phyloP scores from a whole-genome alignment of 441 rosid genomes.

The Kokia cookei region DNA sequence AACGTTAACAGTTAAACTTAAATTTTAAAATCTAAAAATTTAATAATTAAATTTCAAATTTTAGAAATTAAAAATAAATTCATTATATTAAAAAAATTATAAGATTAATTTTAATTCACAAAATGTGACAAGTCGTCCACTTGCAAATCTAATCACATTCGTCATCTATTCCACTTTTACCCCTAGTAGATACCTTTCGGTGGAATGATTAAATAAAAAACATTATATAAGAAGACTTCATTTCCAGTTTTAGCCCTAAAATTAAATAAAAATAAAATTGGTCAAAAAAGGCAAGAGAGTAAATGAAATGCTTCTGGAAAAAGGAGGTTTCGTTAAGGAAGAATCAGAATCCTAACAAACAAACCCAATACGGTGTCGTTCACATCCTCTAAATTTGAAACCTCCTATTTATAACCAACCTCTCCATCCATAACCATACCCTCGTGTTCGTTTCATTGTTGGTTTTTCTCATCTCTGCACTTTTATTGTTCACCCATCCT shows the following conservation, averaged over 20 bases:
- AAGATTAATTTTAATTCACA: too few relatives aligned
- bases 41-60: too few relatives aligned
- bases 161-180: background rate
- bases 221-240: too few relatives aligned
- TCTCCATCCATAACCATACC: too few relatives aligned
- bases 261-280: background rate
- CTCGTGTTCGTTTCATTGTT: background rate
- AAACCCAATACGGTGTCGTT: background rate
- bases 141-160: background rate
- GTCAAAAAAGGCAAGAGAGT: background rate
- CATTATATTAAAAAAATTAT: too few relatives aligned
- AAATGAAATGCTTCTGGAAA: too few relatives aligned
- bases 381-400: background rate
- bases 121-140: too few relatives aligned
- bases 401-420: background rate
- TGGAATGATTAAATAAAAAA: background rate
- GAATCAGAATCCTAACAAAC: slow-evolving; percentile 11
- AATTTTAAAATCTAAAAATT: too few relatives aligned
- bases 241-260: background rate
- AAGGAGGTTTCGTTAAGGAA: background rate
- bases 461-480: background rate
- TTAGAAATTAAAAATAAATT: too few relatives aligned
- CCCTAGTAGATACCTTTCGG: background rate
- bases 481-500: background rate
- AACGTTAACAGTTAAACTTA: too few relatives aligned